A percentile compares a stretch with the other conserved stretches of the same genome.
Evolutionary conservation across 2,329 filamentous ascomycete genomes (phyloP).

Genomic region (Aspergillus uvarum): DNA sequence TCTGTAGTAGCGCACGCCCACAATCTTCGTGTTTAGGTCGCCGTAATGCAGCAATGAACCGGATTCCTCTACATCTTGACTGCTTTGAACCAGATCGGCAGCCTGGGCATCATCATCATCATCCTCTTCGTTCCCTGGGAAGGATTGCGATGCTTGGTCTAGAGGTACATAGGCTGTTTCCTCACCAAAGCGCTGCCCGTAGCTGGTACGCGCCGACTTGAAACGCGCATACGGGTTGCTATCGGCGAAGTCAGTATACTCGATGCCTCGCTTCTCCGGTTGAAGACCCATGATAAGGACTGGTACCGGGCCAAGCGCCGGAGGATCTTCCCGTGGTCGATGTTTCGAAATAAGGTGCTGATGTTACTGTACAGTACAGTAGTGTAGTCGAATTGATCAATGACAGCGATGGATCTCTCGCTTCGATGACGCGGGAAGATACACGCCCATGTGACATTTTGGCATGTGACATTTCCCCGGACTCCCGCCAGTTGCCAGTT

Average conservation of each 20-base stretch:
- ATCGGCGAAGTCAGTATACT: conserved; percentile 32
- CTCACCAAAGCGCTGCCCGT: conserved; percentile 31
- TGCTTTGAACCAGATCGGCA: conserved; percentile 31
- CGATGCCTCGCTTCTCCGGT: conserved; percentile 22
- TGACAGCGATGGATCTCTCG: neutral
- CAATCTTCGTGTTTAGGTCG: conserved; percentile 54
- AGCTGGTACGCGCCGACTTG: conserved; percentile 17
- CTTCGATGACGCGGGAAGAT: conserved; percentile 12
- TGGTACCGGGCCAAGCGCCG: neutral
- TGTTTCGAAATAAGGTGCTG: neutral
- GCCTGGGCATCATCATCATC: conserved; percentile 43
- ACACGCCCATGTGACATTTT: conserved; percentile 17
- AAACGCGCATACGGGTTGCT: conserved; percentile 9
- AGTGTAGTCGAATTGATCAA: neutral
- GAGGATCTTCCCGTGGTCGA: neutral
- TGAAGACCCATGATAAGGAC: conserved; percentile 12
- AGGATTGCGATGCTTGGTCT: conserved; percentile 29
- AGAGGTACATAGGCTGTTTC: conserved; percentile 31
- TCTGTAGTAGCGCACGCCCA: conserved; percentile 62
- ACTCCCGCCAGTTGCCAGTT: neutral
- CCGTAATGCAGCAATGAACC: conserved; percentile 42
- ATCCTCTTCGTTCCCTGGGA: conserved; percentile 31
- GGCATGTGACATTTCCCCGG: neutral
- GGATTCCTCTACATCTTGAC: conserved; percentile 37
- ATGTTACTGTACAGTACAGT: neutral